Evolutionary conservation across 2,329 filamentous ascomycete genomes (phyloP).

Genomic region (Gyromitra esculenta): DNA sequence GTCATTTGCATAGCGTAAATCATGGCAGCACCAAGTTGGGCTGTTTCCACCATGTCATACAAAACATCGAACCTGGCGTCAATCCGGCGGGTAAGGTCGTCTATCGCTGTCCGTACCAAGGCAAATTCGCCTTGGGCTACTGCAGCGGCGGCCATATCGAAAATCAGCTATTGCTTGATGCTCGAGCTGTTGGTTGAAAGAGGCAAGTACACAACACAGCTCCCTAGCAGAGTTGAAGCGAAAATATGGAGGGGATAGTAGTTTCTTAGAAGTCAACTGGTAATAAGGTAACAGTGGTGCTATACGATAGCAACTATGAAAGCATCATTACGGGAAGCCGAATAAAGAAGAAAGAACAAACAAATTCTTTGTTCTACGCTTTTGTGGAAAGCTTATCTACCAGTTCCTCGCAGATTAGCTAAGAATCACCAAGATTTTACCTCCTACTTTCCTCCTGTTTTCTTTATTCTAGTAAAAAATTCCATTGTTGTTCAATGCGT

Average conservation of each 20-base stretch:
- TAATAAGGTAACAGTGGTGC: slow-evolving; percentile 12
- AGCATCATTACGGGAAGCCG: background rate
- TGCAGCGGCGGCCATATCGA: background rate
- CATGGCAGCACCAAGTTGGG: background rate
- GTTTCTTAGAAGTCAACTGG: background rate
- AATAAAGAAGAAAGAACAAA: slow-evolving; percentile 29
- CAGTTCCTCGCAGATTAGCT: background rate
- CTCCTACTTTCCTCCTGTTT: background rate
- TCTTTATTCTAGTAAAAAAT: background rate
- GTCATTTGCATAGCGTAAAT: slow-evolving; percentile 17
- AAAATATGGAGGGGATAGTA: background rate
- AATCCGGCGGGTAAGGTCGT: background rate
- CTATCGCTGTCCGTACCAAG: background rate
- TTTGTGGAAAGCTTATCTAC: slow-evolving; percentile 25
- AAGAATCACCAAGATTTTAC: background rate
- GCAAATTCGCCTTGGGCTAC: background rate
- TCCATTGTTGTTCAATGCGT: slow-evolving; percentile 23
- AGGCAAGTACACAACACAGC: background rate
- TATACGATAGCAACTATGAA: background rate
- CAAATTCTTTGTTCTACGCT: slow-evolving; percentile 22
- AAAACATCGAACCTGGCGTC: slow-evolving; percentile 1
- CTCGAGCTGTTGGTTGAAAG: background rate
- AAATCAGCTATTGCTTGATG: background rate
- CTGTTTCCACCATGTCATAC: background rate
- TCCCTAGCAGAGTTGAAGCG: slow-evolving; percentile 1